Evolutionary conservation across 2,329 filamentous ascomycete species (phyloP).

Genomic region (Trichoderma atroviride): DNA sequence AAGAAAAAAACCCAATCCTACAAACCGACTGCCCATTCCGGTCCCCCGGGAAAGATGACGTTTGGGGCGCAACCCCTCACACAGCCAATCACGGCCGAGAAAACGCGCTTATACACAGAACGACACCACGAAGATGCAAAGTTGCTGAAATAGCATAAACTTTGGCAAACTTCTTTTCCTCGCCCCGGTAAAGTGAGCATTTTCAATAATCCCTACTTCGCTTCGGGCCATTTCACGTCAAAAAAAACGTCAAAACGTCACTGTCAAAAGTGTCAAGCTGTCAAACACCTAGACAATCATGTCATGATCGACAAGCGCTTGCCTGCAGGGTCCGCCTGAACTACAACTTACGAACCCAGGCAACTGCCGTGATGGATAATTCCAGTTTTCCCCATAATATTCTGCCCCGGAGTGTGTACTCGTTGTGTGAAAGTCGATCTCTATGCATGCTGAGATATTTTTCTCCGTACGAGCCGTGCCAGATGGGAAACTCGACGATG

Average conservation of each 20-base stretch:
- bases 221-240: not conserved
- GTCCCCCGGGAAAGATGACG: slow-evolving; percentile 1
- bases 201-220: not conserved
- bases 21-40: not conserved
- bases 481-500: not conserved
- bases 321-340: not conserved
- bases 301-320: slow-evolving; percentile 17
- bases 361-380: not conserved
- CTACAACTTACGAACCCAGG: not conserved
- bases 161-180: not conserved
- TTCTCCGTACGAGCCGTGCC: not conserved
- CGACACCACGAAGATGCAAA: not conserved
- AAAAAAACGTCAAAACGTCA: not conserved
- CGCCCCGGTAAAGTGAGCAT: not conserved
- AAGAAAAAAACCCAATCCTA: not conserved
- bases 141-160: not conserved
- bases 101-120: not conserved
- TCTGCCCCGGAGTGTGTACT: not conserved
- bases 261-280: not conserved
- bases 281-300: not conserved
- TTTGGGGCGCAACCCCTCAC: not conserved
- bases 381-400: not conserved
- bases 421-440: not conserved
- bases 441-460: not conserved
- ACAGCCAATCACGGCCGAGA: not conserved